Evolutionary conservation across 23 red algal species (phyloP).

Genomic region (Gracilaria vermiculophylla): DNA sequence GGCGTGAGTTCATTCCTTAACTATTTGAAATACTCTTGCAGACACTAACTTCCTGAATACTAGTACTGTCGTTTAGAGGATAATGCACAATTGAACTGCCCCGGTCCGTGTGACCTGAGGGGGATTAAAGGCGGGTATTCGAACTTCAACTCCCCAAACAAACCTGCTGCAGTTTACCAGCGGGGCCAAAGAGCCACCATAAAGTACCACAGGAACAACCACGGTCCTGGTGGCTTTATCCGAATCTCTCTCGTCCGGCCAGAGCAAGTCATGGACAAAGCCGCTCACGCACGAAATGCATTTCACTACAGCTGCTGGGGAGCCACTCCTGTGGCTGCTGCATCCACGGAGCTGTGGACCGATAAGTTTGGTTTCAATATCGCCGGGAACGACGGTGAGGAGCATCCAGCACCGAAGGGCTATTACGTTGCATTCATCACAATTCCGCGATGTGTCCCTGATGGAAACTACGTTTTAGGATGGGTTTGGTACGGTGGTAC

Average conservation of each 20-base stretch:
- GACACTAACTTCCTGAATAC: not conserved
- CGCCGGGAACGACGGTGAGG: conserved; percentile 34
- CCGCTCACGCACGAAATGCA: conserved; percentile 4
- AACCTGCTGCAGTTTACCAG: not conserved
- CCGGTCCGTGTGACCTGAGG: not conserved
- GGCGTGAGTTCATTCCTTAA: not conserved
- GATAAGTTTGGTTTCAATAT: conserved; percentile 5
- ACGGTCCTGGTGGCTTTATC: conserved; percentile 36
- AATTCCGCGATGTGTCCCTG: conserved; percentile 3
- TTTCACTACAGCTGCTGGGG: conserved; percentile 59
- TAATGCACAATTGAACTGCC: not conserved
- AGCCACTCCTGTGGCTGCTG: not conserved
- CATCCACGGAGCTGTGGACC: not conserved
- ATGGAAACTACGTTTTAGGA: conserved; percentile 39
- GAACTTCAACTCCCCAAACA: conserved; percentile 1
- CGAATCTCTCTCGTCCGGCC: conserved; percentile 17
- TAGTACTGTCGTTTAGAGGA: not conserved
- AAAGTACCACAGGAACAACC: conserved; percentile 34
- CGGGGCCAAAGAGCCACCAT: not conserved
- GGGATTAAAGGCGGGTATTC: conserved; percentile 13
- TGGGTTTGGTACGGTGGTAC: conserved; percentile 58
- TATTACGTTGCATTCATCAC: conserved; percentile 4
- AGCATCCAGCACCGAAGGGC: not conserved
- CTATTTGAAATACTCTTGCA: not conserved
- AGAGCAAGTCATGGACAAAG: conserved; percentile 16